A percentile compares a stretch with the other conserved stretches of the same genome.
These are phyloP conservation scores for Buxus sempervirens DNA, from an alignment of 164 flowering plant genomes.

Conservation along the genomic window DNA sequence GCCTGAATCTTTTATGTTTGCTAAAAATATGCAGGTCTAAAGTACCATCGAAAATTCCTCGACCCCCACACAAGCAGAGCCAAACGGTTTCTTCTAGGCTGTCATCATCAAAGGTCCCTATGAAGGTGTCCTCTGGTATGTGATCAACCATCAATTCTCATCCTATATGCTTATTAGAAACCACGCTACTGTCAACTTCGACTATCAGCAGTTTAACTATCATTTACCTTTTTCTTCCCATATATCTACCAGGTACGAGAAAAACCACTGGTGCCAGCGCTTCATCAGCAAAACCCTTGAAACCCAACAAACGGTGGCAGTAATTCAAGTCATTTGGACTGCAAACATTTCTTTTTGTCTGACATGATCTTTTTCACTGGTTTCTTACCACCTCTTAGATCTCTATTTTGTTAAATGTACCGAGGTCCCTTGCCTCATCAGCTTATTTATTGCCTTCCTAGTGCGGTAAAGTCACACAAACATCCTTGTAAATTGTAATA, in stretches of 20 bases:
- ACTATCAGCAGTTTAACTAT: not conserved
- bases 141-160: not conserved
- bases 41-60: conserved; percentile 25
- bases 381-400: not conserved
- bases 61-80: conserved; percentile 18
- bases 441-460: not conserved
- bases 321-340: not conserved
- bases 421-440: not conserved
- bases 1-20: not conserved
- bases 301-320: conserved; percentile 16
- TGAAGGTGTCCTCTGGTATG: conserved; percentile 22
- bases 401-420: not conserved
- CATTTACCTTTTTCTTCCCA: not conserved
- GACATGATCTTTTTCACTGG: not conserved
- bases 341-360: conserved; percentile 3
- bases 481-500: not conserved
- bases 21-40: conserved; percentile 16
- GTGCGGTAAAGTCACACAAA: not conserved
- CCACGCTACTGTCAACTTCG: too few species aligned
- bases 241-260: conserved; percentile 14
- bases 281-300: conserved; percentile 6
- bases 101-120: conserved; percentile 7
- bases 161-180: too few species aligned
- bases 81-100: conserved; percentile 12
- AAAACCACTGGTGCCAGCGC: conserved; percentile 8